Evolutionary conservation across 169 alveolate species (phyloP), one percentile per base, ranked within the genome.

Genomic region (Plasmodium adleri): DNA sequence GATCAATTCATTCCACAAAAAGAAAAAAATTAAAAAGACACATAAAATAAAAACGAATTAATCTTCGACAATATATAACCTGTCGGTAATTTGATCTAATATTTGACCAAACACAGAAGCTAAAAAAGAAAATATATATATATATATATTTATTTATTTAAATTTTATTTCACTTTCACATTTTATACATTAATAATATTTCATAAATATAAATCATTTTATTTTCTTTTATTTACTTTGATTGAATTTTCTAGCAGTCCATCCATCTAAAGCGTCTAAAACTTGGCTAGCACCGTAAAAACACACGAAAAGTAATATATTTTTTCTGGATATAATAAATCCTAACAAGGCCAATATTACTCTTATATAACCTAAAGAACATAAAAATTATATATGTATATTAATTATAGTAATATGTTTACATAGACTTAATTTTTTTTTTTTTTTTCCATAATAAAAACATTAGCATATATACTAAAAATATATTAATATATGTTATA

Each of bases 11-110:
- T 56, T 56, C 20, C 13, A 10, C 39, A 45, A 67, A 39, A 67
- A 43, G 9, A 68, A 10, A 68, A 47, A 5, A 17, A 45, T 39
- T 3, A 43, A 13, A 45, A 45, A n/a, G 50, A 20, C 45, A 74
- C 10, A 15, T 68, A 28, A 76, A 76, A 76, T n/a, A 49, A 32
- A 32, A 32, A 4, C 45, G 45, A 32, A 32, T 32, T 32, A 6
- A 32, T 32, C 7, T 32, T 4, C 4, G 45, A 6, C n/a, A 43
- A 56, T 10, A 49, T 26, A 56, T 8, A 58, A 86, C 92, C 92
- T 86, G 74, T 86, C 92, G 3, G 92, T 86, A 39, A 86, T 86
- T 62, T 86, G 92, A 72, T 86, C 92, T 62, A 86, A 71, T 58
- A 86, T 67, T 60, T 86, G 86, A 5, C 92, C 92, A 64, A 86